Percentiles rank a stretch among this genome's conserved stretches.
phyloP scores from a whole-genome alignment of 441 rosid species.

The Corymbia citriodora region DNA sequence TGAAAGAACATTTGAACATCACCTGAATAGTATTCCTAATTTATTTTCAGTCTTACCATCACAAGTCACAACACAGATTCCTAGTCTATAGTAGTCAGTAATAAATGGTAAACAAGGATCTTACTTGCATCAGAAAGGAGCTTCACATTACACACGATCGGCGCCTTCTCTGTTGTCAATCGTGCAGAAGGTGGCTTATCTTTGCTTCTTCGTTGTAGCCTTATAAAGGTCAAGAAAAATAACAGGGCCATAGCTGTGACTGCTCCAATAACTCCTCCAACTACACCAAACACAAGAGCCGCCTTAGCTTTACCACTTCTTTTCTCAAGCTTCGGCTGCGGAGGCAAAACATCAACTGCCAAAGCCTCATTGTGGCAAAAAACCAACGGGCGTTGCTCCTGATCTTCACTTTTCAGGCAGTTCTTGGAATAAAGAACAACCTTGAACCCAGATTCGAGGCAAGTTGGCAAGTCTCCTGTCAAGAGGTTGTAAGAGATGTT shows the following conservation, averaged over 20 bases:
- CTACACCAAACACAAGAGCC: conserved; percentile 27
- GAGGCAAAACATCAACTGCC: conserved; percentile 41
- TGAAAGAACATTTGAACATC: neutral
- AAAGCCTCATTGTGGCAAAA: conserved; percentile 51
- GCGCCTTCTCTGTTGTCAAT: conserved; percentile 22
- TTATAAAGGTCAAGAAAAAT: conserved; percentile 18
- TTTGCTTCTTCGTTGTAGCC: neutral
- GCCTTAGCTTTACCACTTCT: conserved; percentile 1
- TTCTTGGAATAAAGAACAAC: conserved; percentile 24
- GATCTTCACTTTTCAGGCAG: conserved; percentile 35
- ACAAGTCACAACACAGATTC: neutral
- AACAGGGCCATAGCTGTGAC: conserved; percentile 18
- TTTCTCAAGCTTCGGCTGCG: conserved; percentile 10
- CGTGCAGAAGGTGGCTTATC: conserved; percentile 13
- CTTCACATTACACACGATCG: conserved; percentile 29
- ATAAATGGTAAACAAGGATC: neutral
- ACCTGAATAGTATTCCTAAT: neutral
- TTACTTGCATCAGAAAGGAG: conserved; percentile 60
- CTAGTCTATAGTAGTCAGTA: neutral
- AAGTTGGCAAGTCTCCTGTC: conserved; percentile 41
- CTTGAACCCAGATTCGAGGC: conserved; percentile 20
- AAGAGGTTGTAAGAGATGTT: conserved; percentile 52
- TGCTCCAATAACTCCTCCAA: conserved; percentile 38
- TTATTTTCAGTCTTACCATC: neutral
- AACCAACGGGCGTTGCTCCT: conserved; percentile 32